These are phyloP conservation scores for Penicillium corylophilum DNA, from an alignment of 2,329 filamentous ascomycete genomes.

Conservation along the genomic window DNA sequence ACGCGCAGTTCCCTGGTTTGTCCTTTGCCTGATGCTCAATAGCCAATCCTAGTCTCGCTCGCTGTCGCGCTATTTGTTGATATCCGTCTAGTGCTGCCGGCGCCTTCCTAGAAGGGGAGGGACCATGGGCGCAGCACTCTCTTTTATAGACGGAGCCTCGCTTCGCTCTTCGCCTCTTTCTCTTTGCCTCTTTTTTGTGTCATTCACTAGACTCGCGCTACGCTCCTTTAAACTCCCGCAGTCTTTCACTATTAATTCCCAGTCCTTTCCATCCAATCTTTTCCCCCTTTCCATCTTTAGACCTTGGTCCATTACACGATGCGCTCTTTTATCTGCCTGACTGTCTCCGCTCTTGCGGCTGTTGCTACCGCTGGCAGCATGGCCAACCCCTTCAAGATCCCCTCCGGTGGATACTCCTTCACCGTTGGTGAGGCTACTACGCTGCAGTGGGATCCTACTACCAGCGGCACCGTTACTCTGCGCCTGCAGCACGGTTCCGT, in stretches of 20 bases:
- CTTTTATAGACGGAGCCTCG: not conserved
- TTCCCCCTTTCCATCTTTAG: constrained; percentile 4
- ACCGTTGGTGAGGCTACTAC: constrained; percentile 48
- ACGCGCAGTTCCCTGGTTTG: constrained; percentile 4
- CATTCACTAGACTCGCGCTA: not conserved
- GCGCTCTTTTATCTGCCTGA: constrained; percentile 45
- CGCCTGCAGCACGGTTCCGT: constrained; percentile 48
- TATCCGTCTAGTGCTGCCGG: constrained; percentile 1
- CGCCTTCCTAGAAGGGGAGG: constrained; percentile 2
- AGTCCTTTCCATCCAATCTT: constrained; percentile 1
- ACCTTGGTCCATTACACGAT: constrained; percentile 34
- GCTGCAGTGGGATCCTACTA: constrained; percentile 52
- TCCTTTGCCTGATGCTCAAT: not conserved
- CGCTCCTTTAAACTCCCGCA: constrained; percentile 10
- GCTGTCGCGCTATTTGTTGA: not conserved
- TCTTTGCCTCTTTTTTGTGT: constrained; percentile 3
- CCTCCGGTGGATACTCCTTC: constrained; percentile 44
- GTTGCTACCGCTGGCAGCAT: constrained; percentile 42
- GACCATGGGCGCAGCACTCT: not conserved
- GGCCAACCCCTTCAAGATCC: constrained; percentile 51
- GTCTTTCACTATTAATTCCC: not conserved
- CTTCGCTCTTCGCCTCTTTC: not conserved
- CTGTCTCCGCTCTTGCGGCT: constrained; percentile 48
- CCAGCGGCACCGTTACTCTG: constrained; percentile 52
- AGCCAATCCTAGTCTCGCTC: not conserved